Base-by-base conservation (phyloP, 2,329 filamentous ascomycete species). In the Diaporthe citri region DNA sequence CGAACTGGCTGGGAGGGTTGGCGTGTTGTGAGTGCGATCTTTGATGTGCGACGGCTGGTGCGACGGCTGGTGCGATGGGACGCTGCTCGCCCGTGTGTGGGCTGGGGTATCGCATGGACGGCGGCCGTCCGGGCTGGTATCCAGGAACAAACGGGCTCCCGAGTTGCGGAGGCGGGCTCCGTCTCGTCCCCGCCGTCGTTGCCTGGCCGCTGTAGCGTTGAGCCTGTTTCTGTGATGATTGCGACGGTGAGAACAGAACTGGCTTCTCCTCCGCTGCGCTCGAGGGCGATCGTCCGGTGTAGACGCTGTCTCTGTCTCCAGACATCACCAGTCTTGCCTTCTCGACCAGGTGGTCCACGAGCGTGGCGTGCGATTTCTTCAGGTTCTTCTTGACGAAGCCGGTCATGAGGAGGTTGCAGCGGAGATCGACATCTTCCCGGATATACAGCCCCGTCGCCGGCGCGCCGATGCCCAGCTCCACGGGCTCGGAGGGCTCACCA, bases 401-500 rank as follows among this genome's bases (percentile, higher is more conserved):
- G 0, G 92, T 88, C 86, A 97, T 90, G 77, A 97, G 86, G 74
- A 95, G 86, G 80, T 95, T 96, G 85, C 95, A 97, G 74, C 90
- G 90, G 87, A 97, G 92, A 77, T 95, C 93, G 66, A 97, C 92
- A 78, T 97, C 95, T 86, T 97, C 95, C n/a, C 93, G 89, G 56
- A 97, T 86, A 81, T 95, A 97, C 17, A 97, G 85, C 0, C 95
- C 95, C 55, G 90, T 86, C 31, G 88, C 83, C 0, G 95, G 94
- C 0, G 88, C 90, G 20, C 89, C 89, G 8, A 94, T 83, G 7
- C 92, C 93, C 31, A 94, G 83, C 84, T 96, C 94, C 15, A 89
- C 84, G 0, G 90, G 87, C 79, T 93, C 89, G 41, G 87, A 86
- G 1, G 91, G 89, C 82, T 97, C 94, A 25, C 93, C 93, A 0